Base-by-base conservation (phyloP, 1,284 basidiomycete species). In the Ceratobasidium papillatum region DNA sequence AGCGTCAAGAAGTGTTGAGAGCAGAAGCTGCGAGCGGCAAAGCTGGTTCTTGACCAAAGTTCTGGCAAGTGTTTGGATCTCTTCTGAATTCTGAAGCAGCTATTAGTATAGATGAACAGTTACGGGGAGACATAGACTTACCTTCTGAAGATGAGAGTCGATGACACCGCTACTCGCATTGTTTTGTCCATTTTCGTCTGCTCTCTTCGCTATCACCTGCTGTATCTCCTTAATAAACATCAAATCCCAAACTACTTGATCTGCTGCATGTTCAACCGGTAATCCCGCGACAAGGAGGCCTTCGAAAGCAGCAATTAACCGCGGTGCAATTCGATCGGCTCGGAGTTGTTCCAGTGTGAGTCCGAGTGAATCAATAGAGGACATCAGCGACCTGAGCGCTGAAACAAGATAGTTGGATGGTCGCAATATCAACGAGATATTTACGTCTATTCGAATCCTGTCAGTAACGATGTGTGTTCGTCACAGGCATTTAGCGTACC, bases 321-420 rank as follows among this genome's bases (percentile, higher is more conserved):
- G 38, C 81, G 78, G 12, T 83, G 76, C 45, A 83, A 82, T 56
- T 79, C 80, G 0, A 74, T 79, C 11, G 86, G 80, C 64, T 85
- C 79, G 54, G n/a, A 78, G 51, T 12, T 76, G 41, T 19, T 66
- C 68, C n/a, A 74, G 30, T 5, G 77, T 61, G 27, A 78, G 68
- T 1, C 88, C 87, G 17, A 92, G 79, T 25, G 86, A 84, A 75
- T 88, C 87, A 66, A 90, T 80, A 3, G 85, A 85, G 12, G 83
- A 83, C 43, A 87, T 87, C n/a, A 93, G 80, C 0, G 83, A 81
- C 59, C 89, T 80, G 58, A 93, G 79, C 12, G 88, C 87, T 54
- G 86, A 83, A 74, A 89, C 82, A 51, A 92, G 83, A 47, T 82
- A 79, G 59, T 85, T 80, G 52, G 90, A 91, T 68, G 89, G 88